Evolutionary conservation across 78 protist species (phyloP).

Genomic region (Speleostelium caveatum): DNA sequence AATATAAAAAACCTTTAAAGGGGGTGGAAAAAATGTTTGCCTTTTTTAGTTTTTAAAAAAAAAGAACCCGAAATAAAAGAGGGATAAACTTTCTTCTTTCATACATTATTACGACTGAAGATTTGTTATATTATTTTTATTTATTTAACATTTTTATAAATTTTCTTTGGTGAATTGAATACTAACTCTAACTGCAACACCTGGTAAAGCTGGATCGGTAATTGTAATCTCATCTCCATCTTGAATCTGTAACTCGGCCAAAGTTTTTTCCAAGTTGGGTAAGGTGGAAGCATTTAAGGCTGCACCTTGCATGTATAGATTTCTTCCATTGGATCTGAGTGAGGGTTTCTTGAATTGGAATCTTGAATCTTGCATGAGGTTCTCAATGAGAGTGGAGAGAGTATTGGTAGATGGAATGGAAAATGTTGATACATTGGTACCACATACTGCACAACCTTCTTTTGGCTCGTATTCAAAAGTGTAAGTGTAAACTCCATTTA

Average conservation of each 20-base stretch:
- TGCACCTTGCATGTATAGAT: constrained; percentile 85
- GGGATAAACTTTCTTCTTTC: no score
- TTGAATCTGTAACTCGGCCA: constrained; percentile 37
- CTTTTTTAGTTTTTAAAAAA: no score
- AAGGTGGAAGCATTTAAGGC: constrained; percentile 69
- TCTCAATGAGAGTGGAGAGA: constrained; percentile 39
- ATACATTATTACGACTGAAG: no score
- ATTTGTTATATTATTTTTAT: no score
- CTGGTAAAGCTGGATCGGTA: constrained; percentile 83
- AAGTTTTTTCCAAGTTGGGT: constrained; percentile 78
- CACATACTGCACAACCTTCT: constrained; percentile 88
- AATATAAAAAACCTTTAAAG: no score
- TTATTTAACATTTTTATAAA: no score
- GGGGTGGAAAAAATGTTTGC: no score
- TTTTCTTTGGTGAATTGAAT: background rate
- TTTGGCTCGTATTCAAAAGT: constrained; percentile 88
- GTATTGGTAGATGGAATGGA: background rate
- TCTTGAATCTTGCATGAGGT: constrained; percentile 27
- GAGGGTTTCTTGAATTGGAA: constrained; percentile 73
- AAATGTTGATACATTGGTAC: constrained; percentile 39
- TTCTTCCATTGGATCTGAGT: constrained; percentile 52
- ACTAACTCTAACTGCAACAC: constrained; percentile 44
- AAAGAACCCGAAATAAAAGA: no score
- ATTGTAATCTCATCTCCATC: constrained; percentile 67
- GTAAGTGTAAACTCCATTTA: constrained; percentile 87